These are phyloP conservation scores for Hamigera avellanea DNA, from an alignment of 495 filamentous ascomycete species.

Conservation along the genomic window DNA sequence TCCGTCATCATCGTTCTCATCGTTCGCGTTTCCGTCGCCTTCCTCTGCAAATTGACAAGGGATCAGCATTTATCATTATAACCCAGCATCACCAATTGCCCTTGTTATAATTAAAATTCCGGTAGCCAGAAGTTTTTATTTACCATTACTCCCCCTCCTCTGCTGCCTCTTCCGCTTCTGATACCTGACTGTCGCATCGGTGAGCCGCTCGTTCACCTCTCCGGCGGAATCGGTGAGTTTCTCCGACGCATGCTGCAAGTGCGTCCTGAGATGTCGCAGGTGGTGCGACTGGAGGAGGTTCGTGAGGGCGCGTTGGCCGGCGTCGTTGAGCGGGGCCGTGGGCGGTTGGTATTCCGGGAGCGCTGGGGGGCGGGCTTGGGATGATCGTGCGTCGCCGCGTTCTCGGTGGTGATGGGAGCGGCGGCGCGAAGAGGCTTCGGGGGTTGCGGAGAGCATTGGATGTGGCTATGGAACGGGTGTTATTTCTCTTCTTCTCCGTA, in stretches of 20 bases:
- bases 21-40: background rate
- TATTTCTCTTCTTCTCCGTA: too few species aligned
- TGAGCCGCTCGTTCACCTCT: constrained; percentile 34
- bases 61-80: too few species aligned
- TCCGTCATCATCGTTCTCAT: constrained; percentile 4
- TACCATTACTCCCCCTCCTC: constrained; percentile 6
- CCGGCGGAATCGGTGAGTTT: constrained; percentile 32
- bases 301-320: constrained; percentile 20
- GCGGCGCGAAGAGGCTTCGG: constrained; percentile 6
- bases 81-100: too few species aligned
- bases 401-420: constrained; percentile 10
- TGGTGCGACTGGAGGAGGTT: constrained; percentile 18
- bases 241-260: constrained; percentile 23
- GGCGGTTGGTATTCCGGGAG: constrained; percentile 51
- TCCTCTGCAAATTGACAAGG: too few species aligned
- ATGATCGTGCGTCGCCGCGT: background rate
- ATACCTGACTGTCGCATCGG: constrained; percentile 21
- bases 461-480: too few species aligned
- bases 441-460: constrained; percentile 10
- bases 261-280: constrained; percentile 20
- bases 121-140: too few species aligned
- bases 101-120: too few species aligned
- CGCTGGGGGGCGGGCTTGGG: constrained; percentile 8
- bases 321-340: constrained; percentile 32
- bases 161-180: constrained; percentile 15